These are phyloP conservation scores for Neonothopanus nambi DNA, from an alignment of 1,284 basidiomycete species.

Conservation along the genomic window DNA sequence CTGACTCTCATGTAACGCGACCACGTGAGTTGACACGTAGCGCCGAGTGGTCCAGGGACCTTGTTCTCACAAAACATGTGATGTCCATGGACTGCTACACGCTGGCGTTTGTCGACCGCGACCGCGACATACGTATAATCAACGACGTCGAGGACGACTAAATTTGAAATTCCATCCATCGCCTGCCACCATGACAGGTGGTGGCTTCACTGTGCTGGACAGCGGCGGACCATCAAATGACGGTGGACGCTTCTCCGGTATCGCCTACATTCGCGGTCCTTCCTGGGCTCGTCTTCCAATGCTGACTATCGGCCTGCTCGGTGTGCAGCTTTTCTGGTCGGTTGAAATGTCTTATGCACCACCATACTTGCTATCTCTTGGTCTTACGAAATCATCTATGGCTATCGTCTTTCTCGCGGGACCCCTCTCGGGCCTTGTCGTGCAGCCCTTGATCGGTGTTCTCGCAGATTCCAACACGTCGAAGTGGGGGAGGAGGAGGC, in stretches of 20 bases:
- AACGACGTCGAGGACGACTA: not conserved
- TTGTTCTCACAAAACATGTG: too few relatives aligned
- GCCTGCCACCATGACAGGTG: slow-evolving; percentile 16
- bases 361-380: slow-evolving; percentile 89
- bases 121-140: too few relatives aligned
- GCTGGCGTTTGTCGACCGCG: too few relatives aligned
- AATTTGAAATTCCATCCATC: not conserved
- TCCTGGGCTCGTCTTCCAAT: slow-evolving; percentile 65
- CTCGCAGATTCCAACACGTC: slow-evolving; percentile 90
- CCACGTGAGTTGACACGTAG: too few relatives aligned
- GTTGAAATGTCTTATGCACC: slow-evolving; percentile 95
- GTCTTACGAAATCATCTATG: slow-evolving; percentile 85
- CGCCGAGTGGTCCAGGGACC: too few relatives aligned
- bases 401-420: slow-evolving; percentile 94
- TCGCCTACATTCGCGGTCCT: slow-evolving; percentile 56
- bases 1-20: too few relatives aligned
- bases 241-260: slow-evolving; percentile 15
- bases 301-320: slow-evolving; percentile 76
- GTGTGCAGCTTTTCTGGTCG: slow-evolving; percentile 87
- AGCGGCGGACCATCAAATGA: slow-evolving; percentile 1
- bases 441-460: slow-evolving; percentile 90
- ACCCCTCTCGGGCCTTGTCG: slow-evolving; percentile 87
- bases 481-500: slow-evolving; percentile 79
- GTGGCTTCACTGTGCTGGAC: slow-evolving; percentile 17
- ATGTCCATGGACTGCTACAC: too few relatives aligned